Conservation (phyloP, 2,329 filamentous ascomycete species). For the Ophiostoma quercus region DNA sequence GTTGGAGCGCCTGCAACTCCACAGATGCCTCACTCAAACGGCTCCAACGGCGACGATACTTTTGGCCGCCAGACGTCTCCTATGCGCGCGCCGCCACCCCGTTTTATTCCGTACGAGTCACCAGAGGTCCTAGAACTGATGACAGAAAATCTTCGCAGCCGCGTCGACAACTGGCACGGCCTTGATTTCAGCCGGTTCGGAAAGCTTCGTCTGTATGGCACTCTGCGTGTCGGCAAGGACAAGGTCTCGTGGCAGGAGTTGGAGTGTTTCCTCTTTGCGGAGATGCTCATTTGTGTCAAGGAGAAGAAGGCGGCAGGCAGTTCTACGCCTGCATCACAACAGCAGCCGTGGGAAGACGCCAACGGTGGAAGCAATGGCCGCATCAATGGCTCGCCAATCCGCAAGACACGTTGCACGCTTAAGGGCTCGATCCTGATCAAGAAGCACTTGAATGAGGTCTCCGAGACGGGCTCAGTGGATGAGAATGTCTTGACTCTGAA, state of each 20-base stretch:
- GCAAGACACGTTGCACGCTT: constrained; percentile 73
- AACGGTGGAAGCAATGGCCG: constrained; percentile 36
- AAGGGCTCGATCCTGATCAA: constrained; percentile 98
- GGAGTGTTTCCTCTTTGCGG: constrained; percentile 92
- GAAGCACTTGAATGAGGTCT: constrained; percentile 88
- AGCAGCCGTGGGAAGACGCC: constrained; percentile 62
- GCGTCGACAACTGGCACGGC: constrained; percentile 99
- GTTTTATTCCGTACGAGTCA: constrained; percentile 67
- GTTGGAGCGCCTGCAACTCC: constrained; percentile 39
- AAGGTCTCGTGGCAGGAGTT: constrained; percentile 95
- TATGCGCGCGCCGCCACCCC: constrained; percentile 48
- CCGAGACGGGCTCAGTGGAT: constrained; percentile 64
- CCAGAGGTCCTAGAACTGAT: constrained; percentile 74
- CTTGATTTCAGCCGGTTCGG: constrained; percentile 91
- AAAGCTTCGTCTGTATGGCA: constrained; percentile 82
- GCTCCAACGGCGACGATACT: constrained; percentile 47
- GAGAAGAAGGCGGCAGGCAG: constrained; percentile 68
- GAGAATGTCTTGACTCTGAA: constrained; percentile 83
- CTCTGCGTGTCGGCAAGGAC: constrained; percentile 90
- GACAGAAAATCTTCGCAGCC: constrained; percentile 73
- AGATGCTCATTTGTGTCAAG: constrained; percentile 99
- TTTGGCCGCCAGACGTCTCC: constrained; percentile 57
- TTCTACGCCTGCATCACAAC: constrained; percentile 32
- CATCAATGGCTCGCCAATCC: constrained; percentile 37
- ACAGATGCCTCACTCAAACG: constrained; percentile 35